phyloP scores from a whole-genome alignment of 176 grass and related monocot genomes.

The Triticum timopheevii region DNA sequence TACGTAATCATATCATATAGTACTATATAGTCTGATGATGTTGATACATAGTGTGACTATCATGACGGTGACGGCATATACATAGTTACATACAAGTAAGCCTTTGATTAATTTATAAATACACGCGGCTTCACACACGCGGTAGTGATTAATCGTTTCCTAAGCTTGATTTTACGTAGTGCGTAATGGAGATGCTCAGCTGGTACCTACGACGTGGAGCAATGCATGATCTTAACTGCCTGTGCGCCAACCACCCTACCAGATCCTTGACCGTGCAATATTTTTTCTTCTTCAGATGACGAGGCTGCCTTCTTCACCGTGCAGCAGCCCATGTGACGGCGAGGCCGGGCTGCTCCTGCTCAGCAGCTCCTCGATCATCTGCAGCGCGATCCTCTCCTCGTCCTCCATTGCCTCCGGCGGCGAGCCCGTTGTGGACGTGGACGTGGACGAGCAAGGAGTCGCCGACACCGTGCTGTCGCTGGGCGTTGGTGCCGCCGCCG shows the following conservation, averaged over 20 bases:
- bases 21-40: slow-evolving; percentile 24
- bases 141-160: slow-evolving; percentile 47
- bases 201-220: slow-evolving; percentile 43
- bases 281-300: slow-evolving; percentile 50
- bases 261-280: slow-evolving; percentile 45
- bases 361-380: slow-evolving; percentile 99
- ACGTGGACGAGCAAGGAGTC: background rate
- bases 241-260: slow-evolving; percentile 62
- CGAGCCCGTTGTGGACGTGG: slow-evolving; percentile 32
- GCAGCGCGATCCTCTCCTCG: slow-evolving; percentile 85
- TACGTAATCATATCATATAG: background rate
- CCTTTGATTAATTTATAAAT: slow-evolving; percentile 56
- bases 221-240: slow-evolving; percentile 41
- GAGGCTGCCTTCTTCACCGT: slow-evolving; percentile 39
- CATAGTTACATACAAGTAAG: slow-evolving; percentile 55
- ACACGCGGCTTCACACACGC: slow-evolving; percentile 40
- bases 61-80: slow-evolving; percentile 41
- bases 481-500: background rate
- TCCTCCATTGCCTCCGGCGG: slow-evolving; percentile 43
- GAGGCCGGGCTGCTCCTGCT: slow-evolving; percentile 53
- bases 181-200: slow-evolving; percentile 27
- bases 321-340: slow-evolving; percentile 45
- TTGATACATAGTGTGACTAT: slow-evolving; percentile 46
- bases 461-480: background rate
- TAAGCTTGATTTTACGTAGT: slow-evolving; percentile 48